Evolutionary conservation across 306 rosid species (phyloP).

Genomic region (Malus sylvestris): DNA sequence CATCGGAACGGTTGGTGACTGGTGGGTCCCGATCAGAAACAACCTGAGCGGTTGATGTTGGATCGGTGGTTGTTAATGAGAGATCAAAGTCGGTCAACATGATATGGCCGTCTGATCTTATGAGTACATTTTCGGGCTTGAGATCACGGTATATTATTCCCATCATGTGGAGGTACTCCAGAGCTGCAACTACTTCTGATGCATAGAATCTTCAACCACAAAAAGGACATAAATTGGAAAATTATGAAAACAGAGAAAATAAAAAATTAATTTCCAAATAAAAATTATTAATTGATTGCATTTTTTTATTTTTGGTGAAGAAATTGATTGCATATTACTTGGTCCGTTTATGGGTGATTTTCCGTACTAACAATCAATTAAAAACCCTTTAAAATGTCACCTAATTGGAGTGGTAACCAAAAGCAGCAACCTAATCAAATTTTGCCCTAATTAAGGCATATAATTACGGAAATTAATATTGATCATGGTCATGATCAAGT

Average conservation of each 20-base stretch:
- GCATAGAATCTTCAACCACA: slow-evolving; percentile 37
- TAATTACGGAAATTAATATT: not conserved
- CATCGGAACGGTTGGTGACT: not conserved
- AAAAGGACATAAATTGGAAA: not conserved
- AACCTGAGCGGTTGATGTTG: slow-evolving; percentile 41
- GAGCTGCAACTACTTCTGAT: slow-evolving; percentile 41
- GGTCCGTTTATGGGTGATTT: no score
- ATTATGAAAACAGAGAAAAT: not conserved
- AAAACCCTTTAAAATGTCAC: not conserved
- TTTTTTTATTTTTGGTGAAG: no score
- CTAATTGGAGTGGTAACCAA: not conserved
- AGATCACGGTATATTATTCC: slow-evolving; percentile 56
- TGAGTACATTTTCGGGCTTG: slow-evolving; percentile 47
- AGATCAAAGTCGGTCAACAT: slow-evolving; percentile 65
- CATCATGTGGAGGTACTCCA: slow-evolving; percentile 53
- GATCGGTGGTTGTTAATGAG: slow-evolving; percentile 35
- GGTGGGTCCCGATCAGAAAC: slow-evolving; percentile 21
- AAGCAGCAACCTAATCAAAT: not conserved
- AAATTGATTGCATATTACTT: no score
- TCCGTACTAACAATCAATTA: no score
- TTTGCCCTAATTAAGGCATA: not conserved
- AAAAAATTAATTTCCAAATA: no score
- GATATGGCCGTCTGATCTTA: slow-evolving; percentile 52
- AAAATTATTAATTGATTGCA: no score
- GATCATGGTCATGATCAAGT: not conserved